Evolutionary conservation across 495 filamentous ascomycete genomes (phyloP).

Genomic region (Hypoxylon subgilvum): DNA sequence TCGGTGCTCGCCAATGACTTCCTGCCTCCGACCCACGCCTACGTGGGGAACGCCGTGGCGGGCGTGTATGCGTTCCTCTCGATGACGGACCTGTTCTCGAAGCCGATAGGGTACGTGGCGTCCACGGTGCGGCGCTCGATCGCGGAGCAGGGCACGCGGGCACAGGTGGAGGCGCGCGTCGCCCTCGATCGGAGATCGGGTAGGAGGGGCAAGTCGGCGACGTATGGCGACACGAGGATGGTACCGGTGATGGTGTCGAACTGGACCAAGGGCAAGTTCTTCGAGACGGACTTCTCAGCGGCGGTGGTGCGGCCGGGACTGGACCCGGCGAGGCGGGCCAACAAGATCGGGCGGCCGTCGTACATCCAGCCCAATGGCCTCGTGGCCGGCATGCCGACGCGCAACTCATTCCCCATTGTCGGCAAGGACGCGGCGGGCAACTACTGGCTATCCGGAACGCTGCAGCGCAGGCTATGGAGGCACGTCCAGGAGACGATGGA

Average conservation of each 20-base stretch:
- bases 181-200: conserved; percentile 11
- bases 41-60: conserved; percentile 42
- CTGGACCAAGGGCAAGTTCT: conserved; percentile 54
- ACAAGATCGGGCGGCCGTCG: conserved; percentile 29
- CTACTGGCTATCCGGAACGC: conserved; percentile 53
- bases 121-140: conserved; percentile 47
- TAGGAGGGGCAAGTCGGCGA: conserved; percentile 19
- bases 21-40: conserved; percentile 38
- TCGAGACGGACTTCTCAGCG: conserved; percentile 53
- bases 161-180: conserved; percentile 50
- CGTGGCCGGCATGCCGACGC: conserved; percentile 32
- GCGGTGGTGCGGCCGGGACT: conserved; percentile 42
- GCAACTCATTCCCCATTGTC: conserved; percentile 48
- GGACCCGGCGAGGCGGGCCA: conserved; percentile 26
- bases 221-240: conserved; percentile 48
- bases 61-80: conserved; percentile 41
- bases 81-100: conserved; percentile 42
- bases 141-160: conserved; percentile 49
- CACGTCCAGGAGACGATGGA: conserved; percentile 44
- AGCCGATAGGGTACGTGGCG: conserved; percentile 47
- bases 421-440: conserved; percentile 58
- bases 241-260: conserved; percentile 51
- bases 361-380: conserved; percentile 45
- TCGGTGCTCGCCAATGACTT: conserved; percentile 31
- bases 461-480: conserved; percentile 44